A percentile compares a stretch with the other conserved stretches of the same genome.
Evolutionary conservation across 148 eudicot genomes (phyloP).

Genomic region (Arctostaphylos glauca): DNA sequence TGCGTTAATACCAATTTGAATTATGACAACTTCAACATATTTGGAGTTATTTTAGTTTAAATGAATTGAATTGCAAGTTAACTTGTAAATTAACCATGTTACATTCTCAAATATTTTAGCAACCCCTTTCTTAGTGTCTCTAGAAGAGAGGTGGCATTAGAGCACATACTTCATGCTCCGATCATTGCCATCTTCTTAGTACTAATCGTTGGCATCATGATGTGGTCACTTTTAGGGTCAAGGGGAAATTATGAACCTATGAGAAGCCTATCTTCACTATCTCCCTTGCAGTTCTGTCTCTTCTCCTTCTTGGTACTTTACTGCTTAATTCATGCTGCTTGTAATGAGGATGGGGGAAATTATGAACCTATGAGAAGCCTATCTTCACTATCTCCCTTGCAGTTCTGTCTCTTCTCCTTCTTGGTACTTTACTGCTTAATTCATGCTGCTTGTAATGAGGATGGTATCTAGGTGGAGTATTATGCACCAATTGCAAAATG

Average conservation of each 20-base stretch:
- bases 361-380: too few species aligned
- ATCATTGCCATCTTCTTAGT: constrained; percentile 5
- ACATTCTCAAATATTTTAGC: not conserved
- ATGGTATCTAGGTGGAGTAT: not conserved
- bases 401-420: not conserved
- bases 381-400: not conserved
- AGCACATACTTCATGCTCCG: not conserved
- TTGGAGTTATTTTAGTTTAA: not conserved
- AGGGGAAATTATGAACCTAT: not conserved
- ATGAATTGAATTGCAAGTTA: not conserved
- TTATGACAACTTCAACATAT: not conserved
- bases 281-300: not conserved
- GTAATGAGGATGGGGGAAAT: not conserved
- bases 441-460: not conserved
- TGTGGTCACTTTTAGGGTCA: not conserved
- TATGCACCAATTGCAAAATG: not conserved
- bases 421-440: not conserved
- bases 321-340: not conserved
- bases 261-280: not conserved
- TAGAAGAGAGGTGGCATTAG: not conserved
- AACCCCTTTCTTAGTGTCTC: not conserved
- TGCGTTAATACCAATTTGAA: not conserved
- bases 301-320: not conserved
- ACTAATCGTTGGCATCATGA: not conserved
- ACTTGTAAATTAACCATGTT: not conserved